Base-by-base conservation (phyloP, 208 protist species). In the Trichomonas gallinae region DNA sequence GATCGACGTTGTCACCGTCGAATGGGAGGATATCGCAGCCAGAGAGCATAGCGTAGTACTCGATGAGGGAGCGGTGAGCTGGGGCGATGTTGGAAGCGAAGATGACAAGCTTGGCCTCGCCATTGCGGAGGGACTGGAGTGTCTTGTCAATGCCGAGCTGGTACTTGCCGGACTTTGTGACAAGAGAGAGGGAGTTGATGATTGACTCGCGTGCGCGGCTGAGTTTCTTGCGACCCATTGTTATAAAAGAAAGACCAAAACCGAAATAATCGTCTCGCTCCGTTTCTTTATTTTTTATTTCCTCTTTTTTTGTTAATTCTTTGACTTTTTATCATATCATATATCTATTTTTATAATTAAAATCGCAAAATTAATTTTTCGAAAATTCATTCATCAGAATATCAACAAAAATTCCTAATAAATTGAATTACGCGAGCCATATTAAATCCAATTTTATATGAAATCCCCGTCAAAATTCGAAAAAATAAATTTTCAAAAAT, bases 1-100 rank as follows among this genome's bases (percentile, higher is more conserved):
- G 98, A 97, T 99, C 99, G 96, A 99, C 98, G 98, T 99, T 99
- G 98, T 97, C 99, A 87, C 99, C 99, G 63, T 98, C 97, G 98
- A 99, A 99, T 98, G 99, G 99, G 98, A 99, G 99, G 96, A 99
- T 99, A 82, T 97, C 97, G 89, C 99, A 99, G 98, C 99, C 99
- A 98, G 98, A 98, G 97, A 99, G 98, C 97, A 99, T 99, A 98
- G 99, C 99, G 98, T 99, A 99, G 98, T 99, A 99, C 98, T 99
- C 99, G 96, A 99, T 98, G 98, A 99, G 99, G 31, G 99, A 99
- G 97, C 99, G 99, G 97, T 99, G 98, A 83, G 99, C 98, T 46
- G 99, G 98, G 88, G 99, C 99, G 98, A 98, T 99, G 98, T 99
- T 99, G 98, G 97, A 99, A 42, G 99, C 97, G 97, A 99, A 99